These are phyloP conservation scores for Tillandsia leiboldiana DNA, from an alignment of 176 grass and related monocot species.

Conservation along the genomic window DNA sequence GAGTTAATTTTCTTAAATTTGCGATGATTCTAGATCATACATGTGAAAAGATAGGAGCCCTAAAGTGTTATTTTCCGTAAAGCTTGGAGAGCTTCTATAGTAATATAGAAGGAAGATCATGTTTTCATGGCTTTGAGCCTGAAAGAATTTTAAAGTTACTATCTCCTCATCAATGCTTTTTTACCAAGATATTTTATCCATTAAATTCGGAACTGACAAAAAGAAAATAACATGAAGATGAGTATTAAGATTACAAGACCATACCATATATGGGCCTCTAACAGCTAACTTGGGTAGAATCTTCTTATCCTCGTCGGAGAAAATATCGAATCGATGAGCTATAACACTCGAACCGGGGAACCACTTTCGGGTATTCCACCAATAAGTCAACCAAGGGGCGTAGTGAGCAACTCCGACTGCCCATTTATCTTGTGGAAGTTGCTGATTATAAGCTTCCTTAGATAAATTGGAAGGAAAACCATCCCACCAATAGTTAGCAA, in stretches of 20 bases:
- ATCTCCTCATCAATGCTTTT: too few species aligned
- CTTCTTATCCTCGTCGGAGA: constrained; percentile 40
- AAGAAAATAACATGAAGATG: background rate
- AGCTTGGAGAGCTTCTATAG: too few species aligned
- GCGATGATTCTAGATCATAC: too few species aligned
- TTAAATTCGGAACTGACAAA: too few species aligned
- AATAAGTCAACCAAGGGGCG: constrained; percentile 59
- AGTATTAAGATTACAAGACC: background rate
- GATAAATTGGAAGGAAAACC: constrained; percentile 53
- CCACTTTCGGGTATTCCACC: constrained; percentile 90
- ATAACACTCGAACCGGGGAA: constrained; percentile 68
- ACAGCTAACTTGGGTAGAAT: constrained; percentile 25
- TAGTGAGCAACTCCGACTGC: constrained; percentile 66
- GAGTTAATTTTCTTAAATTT: too few species aligned
- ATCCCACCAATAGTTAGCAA: constrained; percentile 84
- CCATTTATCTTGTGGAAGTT: constrained; percentile 56
- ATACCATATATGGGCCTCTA: constrained; percentile 29
- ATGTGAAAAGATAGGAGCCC: too few species aligned
- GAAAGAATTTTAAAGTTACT: too few species aligned
- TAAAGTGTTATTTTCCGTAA: too few species aligned
- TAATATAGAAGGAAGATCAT: too few species aligned
- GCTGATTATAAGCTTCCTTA: constrained; percentile 46
- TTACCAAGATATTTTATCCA: too few species aligned
- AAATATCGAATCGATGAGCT: constrained; percentile 19
- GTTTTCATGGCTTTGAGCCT: too few species aligned